A percentile compares a stretch with the other conserved stretches of the same genome.
These are phyloP conservation scores for Vigna radiata DNA, from an alignment of 306 rosid genomes.

Conservation along the genomic window DNA sequence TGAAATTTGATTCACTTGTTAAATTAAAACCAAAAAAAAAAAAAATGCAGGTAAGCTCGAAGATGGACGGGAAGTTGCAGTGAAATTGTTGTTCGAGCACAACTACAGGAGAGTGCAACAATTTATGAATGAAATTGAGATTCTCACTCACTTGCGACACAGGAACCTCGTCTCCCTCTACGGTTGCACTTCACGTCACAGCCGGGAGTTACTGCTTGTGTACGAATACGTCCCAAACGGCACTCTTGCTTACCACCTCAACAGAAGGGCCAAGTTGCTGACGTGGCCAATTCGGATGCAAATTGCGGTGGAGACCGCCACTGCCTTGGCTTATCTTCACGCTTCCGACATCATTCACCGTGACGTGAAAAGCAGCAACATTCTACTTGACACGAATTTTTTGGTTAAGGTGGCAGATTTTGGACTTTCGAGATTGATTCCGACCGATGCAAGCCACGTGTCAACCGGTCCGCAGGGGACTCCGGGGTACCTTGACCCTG, in stretches of 20 bases:
- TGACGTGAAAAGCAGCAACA: conserved; percentile 69
- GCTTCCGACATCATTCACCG: conserved; percentile 65
- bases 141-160: background rate
- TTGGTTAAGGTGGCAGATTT: conserved; percentile 68
- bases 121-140: conserved; percentile 13
- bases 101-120: conserved; percentile 24
- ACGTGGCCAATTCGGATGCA: conserved; percentile 51
- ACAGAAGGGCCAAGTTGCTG: background rate
- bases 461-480: conserved; percentile 38
- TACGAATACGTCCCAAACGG: conserved; percentile 49
- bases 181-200: conserved; percentile 15
- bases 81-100: conserved; percentile 55
- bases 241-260: conserved; percentile 61
- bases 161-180: background rate
- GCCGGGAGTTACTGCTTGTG: background rate
- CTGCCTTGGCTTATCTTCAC: conserved; percentile 63
- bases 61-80: conserved; percentile 72
- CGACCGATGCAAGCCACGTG: conserved; percentile 57
- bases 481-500: conserved; percentile 1
- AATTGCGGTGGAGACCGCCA: conserved; percentile 64
- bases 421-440: conserved; percentile 61
- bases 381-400: conserved; percentile 56
- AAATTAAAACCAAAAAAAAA: too few relatives aligned
- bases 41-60: conserved; percentile 49
- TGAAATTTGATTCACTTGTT: too few relatives aligned